Evolutionary conservation across 139 green algal species (phyloP), one percentile per base, ranked within the genome.

Genomic region (Mychonastes homosphaera): DNA sequence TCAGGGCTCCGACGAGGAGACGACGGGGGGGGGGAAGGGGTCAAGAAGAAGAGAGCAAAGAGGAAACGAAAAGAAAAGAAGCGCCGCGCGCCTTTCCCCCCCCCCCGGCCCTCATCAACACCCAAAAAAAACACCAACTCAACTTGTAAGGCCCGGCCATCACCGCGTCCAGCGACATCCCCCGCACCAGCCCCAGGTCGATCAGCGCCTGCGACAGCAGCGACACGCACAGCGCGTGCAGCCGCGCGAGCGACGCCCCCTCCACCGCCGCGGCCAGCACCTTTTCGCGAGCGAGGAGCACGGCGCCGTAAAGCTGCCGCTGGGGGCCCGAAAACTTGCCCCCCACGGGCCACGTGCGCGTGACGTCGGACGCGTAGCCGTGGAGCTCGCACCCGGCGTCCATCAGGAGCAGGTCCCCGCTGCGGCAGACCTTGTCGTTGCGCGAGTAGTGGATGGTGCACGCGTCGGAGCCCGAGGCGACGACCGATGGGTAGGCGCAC

Each of bases 331-430:
- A 72, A 71, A 82, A 88, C 1, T 41, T 23, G 10, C 65, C 62
- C 9, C 46, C 50, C 29, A 82, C 70, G 4, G 90, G 88, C 89
- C 90, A 97, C 3, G 82, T 90, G 43, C 90, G 81, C 0, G 90
- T 95, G 10, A 97, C 76, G 56, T 97, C 90, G 18, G 44, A 77
- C 27, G 59, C 73, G 56, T 95, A 96, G 39, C 90, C 88, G 38
- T 67, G 53, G 29, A 77, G 59, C 76, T 97, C 90, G 47, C 82
- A 94, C 9, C 90, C 90, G 7, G 86, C 90, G 56, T 97, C 90
- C 81, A 96, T 89, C 28, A 95, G 75, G 60, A 96, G 32, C 50
- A 91, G 7, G 43, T 90, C 62, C 10, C 71, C 74, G 2, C 24
- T 53, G 29, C 76, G 80, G 68, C 38, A 52, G 30, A 62, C 30